A percentile compares a stretch with the other conserved stretches of the same genome.
These are phyloP conservation scores for Saxophila tyrrhenica DNA, from an alignment of 495 filamentous ascomycete species.

Conservation along the genomic window DNA sequence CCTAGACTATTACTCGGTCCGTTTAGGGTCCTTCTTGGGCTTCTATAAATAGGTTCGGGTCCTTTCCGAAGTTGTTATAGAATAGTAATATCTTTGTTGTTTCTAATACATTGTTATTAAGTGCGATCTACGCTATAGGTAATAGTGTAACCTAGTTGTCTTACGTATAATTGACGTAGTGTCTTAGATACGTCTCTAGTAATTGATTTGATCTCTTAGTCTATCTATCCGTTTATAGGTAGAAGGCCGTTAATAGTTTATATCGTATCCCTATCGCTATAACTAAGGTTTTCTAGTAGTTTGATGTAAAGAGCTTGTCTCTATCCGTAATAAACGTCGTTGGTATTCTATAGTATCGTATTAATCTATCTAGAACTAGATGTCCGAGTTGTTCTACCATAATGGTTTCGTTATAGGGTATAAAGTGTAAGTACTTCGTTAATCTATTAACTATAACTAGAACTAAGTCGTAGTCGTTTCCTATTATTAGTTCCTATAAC, in stretches of 20 bases:
- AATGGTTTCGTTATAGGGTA: constrained; percentile 9
- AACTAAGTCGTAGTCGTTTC: constrained; percentile 2
- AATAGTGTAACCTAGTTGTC: constrained; percentile 15
- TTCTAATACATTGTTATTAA: constrained; percentile 1
- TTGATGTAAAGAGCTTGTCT: constrained; percentile 1
- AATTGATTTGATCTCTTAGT: constrained; percentile 15
- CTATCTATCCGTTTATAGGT: constrained; percentile 20
- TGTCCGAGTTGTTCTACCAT: constrained; percentile 2
- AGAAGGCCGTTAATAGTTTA: constrained; percentile 10
- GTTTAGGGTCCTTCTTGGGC: constrained; percentile 1
- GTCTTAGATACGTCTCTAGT: constrained; percentile 18
- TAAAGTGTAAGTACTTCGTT: constrained; percentile 7
- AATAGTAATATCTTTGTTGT: constrained; percentile 6
- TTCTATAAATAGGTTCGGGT: constrained; percentile 12
- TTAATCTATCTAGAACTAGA: constrained; percentile 2
- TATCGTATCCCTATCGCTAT: constrained; percentile 1
- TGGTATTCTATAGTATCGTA: constrained; percentile 4
- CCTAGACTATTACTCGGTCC: constrained; percentile 12
- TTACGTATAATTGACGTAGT: constrained; percentile 17
- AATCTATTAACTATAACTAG: constrained; percentile 15
- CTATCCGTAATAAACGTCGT: constrained; percentile 1
- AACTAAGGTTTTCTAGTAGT: constrained; percentile 11
- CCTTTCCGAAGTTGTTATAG: constrained; percentile 5
- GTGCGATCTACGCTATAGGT: constrained; percentile 13
- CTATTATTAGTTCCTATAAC: not conserved